Conservation (phyloP, 2,329 filamentous ascomycete species). For the Dactylellina sp. region DNA sequence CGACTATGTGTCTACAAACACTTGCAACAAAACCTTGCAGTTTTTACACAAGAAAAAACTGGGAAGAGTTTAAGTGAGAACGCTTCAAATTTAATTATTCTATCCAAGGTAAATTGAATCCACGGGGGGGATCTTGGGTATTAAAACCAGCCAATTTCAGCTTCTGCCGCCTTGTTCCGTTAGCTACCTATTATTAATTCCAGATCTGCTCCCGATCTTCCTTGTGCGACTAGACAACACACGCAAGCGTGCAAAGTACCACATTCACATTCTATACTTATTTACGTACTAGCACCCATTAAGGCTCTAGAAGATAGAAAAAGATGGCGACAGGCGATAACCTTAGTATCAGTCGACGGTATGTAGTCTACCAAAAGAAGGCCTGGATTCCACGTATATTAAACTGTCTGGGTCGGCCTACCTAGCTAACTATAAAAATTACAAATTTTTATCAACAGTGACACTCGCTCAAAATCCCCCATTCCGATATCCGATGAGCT, state of each 20-base stretch:
- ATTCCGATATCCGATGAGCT: slow-evolving; percentile 31
- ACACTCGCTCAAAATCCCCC: slow-evolving; percentile 37
- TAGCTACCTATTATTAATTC: background rate
- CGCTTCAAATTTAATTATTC: no score
- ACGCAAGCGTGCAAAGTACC: slow-evolving; percentile 13
- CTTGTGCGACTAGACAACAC: slow-evolving; percentile 37
- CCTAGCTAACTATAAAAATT: no score
- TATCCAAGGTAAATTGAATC: no score
- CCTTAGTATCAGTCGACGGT: background rate
- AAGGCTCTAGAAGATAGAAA: background rate
- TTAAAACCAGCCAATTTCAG: no score
- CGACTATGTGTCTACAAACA: background rate
- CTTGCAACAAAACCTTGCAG: slow-evolving; percentile 5
- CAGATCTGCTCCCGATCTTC: slow-evolving; percentile 23
- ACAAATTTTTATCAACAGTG: background rate
- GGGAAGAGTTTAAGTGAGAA: no score
- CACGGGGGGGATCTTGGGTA: slow-evolving; percentile 6
- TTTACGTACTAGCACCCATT: background rate
- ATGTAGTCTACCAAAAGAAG: background rate
- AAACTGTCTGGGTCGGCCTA: no score
- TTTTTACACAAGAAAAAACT: background rate
- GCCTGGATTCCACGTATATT: background rate
- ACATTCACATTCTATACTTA: slow-evolving; percentile 3
- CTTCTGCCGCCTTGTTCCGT: background rate
- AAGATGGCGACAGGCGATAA: background rate